phyloP scores from a whole-genome alignment of 2,329 filamentous ascomycete species.

The Fusarium anguioides region DNA sequence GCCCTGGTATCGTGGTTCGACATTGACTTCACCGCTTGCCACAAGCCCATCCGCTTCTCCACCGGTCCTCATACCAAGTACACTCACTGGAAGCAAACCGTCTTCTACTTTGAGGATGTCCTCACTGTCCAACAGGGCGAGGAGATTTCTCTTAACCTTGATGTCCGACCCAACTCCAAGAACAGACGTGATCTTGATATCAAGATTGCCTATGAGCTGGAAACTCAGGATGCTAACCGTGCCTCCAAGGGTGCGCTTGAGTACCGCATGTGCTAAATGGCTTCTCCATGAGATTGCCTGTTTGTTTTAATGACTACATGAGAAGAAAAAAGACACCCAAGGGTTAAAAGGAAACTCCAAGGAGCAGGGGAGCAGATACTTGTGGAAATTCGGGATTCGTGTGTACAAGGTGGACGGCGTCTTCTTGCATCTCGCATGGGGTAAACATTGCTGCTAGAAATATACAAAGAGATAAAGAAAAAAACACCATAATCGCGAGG shows the following conservation, averaged over 20 bases:
- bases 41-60: constrained; percentile 97
- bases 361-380: constrained; percentile 27
- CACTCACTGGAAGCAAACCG: constrained; percentile 99
- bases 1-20: constrained; percentile 99
- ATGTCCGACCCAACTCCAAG: constrained; percentile 90
- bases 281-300: constrained; percentile 6
- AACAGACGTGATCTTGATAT: constrained; percentile 97
- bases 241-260: constrained; percentile 74
- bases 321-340: constrained; percentile 22
- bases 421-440: constrained; percentile 43
- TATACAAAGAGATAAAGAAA: constrained; percentile 25
- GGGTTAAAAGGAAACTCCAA: constrained; percentile 5
- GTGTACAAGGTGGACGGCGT: constrained; percentile 44
- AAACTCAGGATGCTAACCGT: constrained; percentile 79
- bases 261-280: constrained; percentile 79
- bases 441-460: constrained; percentile 40
- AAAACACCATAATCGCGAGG: constrained; percentile 30
- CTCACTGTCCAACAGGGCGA: constrained; percentile 92
- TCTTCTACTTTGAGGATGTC: constrained; percentile 96
- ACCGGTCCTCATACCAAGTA: constrained; percentile 99
- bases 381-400: constrained; percentile 32
- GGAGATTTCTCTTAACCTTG: constrained; percentile 76
- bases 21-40: constrained; percentile 97
- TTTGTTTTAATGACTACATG: constrained; percentile 44
- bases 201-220: constrained; percentile 82